A percentile compares a stretch with the other conserved stretches of the same genome.
These are phyloP conservation scores for Tolypocladium paradoxum DNA, from an alignment of 2,329 filamentous ascomycete genomes.

Conservation along the genomic window DNA sequence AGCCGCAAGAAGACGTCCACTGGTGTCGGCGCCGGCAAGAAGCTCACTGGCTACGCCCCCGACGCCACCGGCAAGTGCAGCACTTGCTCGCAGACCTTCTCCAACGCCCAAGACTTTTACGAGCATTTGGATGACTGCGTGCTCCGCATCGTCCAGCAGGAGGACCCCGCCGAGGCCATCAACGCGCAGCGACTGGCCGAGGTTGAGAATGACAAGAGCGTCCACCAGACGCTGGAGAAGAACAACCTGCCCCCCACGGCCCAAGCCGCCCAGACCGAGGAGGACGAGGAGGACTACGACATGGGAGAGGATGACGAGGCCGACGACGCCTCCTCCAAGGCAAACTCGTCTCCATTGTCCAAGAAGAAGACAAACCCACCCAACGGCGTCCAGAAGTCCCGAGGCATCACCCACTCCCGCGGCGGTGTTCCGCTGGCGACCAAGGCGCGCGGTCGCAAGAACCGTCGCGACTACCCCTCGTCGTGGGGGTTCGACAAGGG, in stretches of 20 bases:
- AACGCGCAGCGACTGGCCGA: constrained; percentile 56
- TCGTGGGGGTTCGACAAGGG: constrained; percentile 88
- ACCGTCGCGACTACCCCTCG: constrained; percentile 83
- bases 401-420: constrained; percentile 68
- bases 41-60: constrained; percentile 58
- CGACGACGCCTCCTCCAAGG: constrained; percentile 34
- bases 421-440: constrained; percentile 53
- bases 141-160: constrained; percentile 59
- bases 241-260: constrained; percentile 44
- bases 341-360: constrained; percentile 25
- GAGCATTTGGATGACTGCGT: constrained; percentile 83
- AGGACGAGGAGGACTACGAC: constrained; percentile 44
- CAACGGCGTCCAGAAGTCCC: constrained; percentile 53
- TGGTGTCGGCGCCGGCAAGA: constrained; percentile 41
- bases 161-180: constrained; percentile 58
- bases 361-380: constrained; percentile 45
- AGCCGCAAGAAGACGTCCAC: constrained; percentile 60
- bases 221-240: constrained; percentile 52
- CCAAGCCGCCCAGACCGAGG: constrained; percentile 22
- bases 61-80: constrained; percentile 91
- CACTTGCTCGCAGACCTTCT: constrained; percentile 83
- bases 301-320: constrained; percentile 43
- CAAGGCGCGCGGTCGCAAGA: constrained; percentile 66
- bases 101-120: constrained; percentile 94
- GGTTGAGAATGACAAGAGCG: constrained; percentile 52